Evolutionary conservation across 1,284 basidiomycete species (phyloP), one percentile per base, ranked within the genome.

Genomic region (Ceratorhiza oryzae-sativae): DNA sequence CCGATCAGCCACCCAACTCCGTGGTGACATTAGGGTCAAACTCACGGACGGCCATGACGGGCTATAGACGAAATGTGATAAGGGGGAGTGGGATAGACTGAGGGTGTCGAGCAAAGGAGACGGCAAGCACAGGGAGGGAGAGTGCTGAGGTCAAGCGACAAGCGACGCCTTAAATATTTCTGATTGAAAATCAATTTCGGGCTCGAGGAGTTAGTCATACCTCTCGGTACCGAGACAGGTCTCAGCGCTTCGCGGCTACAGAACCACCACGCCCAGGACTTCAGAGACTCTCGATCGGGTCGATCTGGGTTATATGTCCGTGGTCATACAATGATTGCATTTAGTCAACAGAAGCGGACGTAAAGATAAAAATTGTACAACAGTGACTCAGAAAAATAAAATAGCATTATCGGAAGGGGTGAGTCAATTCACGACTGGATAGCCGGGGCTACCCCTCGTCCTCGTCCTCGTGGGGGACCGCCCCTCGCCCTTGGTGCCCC

Each of bases 21-120:
- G 70, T 27, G 41, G 32, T 48, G 46, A n/a, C 56, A 34, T 8
- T 18, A 15, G 27, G 56, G 20, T 53, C 18, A 58, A 18, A 83
- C 83, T 80, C 75, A 84, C 84, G 82, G 79, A 83, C 81, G 72
- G 84, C 84, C 84, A 85, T 85, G 75, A 32, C 80, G 75, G 27
- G 2, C 18, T 45, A 18, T 10, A 45, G 18, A n/a, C 27, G 67
- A 3, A 32, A 23, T 68, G 53, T 18, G n/a, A n/a, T n/a, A 68
- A 20, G 36, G 12, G 55, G 42, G 36, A 27, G 5, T 18, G 51
- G 8, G 2, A 30, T 23, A 30, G 18, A 27, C 20, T n/a, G 30
- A 23, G 3, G 30, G 63, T 46, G 68, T 25, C 25, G 42, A 9
- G n/a, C 25, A 32, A 53, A n/a, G 8, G 20, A 23, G 55, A 39